Conservation (phyloP, 768 basidiomycete genomes). For the Peribolospora baueri region DNA sequence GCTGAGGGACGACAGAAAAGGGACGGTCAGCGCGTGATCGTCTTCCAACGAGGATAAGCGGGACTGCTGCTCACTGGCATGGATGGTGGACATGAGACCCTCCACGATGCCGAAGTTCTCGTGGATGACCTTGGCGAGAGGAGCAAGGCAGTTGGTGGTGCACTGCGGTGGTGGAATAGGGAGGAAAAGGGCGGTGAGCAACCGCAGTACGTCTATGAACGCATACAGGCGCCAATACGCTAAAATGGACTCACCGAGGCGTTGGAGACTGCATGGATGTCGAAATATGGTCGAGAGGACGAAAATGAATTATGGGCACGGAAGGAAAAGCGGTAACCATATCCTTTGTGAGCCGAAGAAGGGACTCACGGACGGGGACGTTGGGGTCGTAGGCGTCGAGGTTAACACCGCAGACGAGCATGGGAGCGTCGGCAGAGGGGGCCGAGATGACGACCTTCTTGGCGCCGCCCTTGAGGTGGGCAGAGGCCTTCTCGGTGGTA, state of each 20-base stretch:
- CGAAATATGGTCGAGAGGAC: conserved; percentile 22
- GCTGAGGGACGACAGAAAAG: conserved; percentile 15
- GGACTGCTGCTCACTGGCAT: conserved; percentile 29
- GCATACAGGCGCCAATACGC: no score
- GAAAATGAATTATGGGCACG: neutral
- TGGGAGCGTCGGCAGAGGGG: conserved; percentile 86
- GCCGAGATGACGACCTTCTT: conserved; percentile 99
- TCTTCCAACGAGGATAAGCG: no score
- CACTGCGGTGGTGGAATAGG: conserved; percentile 22
- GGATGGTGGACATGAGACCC: conserved; percentile 96
- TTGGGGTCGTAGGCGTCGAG: conserved; percentile 71
- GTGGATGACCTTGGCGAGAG: conserved; percentile 89
- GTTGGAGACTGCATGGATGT: conserved; percentile 41
- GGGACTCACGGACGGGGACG: conserved; percentile 33
- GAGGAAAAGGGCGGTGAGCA: no score
- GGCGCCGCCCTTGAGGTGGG: conserved; percentile 91
- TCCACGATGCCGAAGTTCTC: conserved; percentile 93
- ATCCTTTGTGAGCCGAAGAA: neutral
- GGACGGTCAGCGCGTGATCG: no score
- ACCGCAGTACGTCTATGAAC: no score
- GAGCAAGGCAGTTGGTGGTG: conserved; percentile 99
- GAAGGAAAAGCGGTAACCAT: neutral
- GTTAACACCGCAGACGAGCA: conserved; percentile 91
- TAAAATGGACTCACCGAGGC: conserved; percentile 30
- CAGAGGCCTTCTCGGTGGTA: conserved; percentile 70